phyloP scores from a whole-genome alignment of 371 early-diverging fungal genomes.

The Rhizopus stolonifer region DNA sequence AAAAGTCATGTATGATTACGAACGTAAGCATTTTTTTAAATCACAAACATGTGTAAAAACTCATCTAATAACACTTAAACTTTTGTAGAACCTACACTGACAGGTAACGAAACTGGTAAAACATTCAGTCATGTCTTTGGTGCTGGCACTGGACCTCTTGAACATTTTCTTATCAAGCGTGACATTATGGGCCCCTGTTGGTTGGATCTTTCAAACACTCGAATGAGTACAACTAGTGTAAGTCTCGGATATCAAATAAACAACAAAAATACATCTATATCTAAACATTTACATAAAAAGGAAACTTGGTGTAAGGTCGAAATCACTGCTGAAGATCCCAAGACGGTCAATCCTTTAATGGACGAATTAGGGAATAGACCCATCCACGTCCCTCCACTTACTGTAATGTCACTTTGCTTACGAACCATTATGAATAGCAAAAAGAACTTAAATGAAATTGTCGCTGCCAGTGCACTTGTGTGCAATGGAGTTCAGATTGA shows the following conservation, averaged over 20 bases:
- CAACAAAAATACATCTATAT: no score
- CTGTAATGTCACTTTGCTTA: slow-evolving; percentile 81
- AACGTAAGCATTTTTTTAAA: slow-evolving; percentile 36
- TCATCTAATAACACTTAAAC: no score
- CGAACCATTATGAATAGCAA: slow-evolving; percentile 80
- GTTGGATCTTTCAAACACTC: slow-evolving; percentile 66
- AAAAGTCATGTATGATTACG: slow-evolving; percentile 82
- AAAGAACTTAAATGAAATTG: slow-evolving; percentile 86
- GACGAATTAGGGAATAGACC: slow-evolving; percentile 50
- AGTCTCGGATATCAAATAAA: slow-evolving; percentile 4
- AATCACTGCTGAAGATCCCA: slow-evolving; percentile 67
- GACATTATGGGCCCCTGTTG: slow-evolving; percentile 98
- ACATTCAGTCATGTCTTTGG: slow-evolving; percentile 93
- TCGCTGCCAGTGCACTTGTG: slow-evolving; percentile 47
- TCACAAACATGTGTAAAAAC: background rate
- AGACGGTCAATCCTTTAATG: slow-evolving; percentile 58
- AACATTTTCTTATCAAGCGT: slow-evolving; percentile 89
- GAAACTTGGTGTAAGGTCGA: slow-evolving; percentile 90
- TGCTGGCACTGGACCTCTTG: slow-evolving; percentile 84
- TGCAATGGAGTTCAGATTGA: slow-evolving; percentile 58
- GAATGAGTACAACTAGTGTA: slow-evolving; percentile 48
- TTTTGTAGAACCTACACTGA: slow-evolving; percentile 64
- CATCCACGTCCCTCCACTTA: slow-evolving; percentile 71
- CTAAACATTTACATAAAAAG: slow-evolving; percentile 26
- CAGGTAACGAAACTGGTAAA: slow-evolving; percentile 67